Base-by-base conservation (phyloP, 1,139 yeast genomes). In the Diutina ranongensis region DNA sequence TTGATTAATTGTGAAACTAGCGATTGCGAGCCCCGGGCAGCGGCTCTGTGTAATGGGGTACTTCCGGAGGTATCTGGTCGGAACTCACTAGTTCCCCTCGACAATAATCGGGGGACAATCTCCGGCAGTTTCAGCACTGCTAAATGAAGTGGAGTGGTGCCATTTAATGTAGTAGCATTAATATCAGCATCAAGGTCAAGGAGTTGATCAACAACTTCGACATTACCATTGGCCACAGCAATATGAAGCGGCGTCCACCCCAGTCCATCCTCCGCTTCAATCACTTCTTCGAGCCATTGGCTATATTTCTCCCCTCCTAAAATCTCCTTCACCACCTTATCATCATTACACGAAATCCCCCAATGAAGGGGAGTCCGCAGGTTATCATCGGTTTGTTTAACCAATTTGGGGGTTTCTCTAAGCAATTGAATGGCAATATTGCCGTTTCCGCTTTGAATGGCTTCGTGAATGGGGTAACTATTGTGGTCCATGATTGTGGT, bases 191-290 rank as follows among this genome's bases (percentile, higher is more conserved):
- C 51, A 0, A 65, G 64, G 2, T 58, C 57, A 64, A 68, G 60
- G 32, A 71, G 55, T 45, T 54, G 48, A 32, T 72, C 67, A 12
- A 84, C 60, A 2, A 83, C 68, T 10, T 70, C 70, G 35, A 68
- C 58, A 56, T 78, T 76, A 0, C 97, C 96, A 1, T 82, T 68
- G 0, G 96, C 75, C 0, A 84, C 72, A 0, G 89, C 85, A 45
- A 89, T 80, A 61, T 89, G 97, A 27, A 87, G 58, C 1, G 95
- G 87, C 0, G 94, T 81, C 96, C 96, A 88, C 0, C 94, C 94
- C 8, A 88, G 71, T 15, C 72, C 80, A 59, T 89, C 97, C 0
- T 63, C 63, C 54, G 70, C 59, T 3, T 81, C 84, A 57, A 87
- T 92, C 13, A 86, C 59, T 52, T 86, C 94, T 16, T 31, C 35